Conservation (phyloP, 2,329 filamentous ascomycete genomes). For the Neofusicoccum sp. region DNA sequence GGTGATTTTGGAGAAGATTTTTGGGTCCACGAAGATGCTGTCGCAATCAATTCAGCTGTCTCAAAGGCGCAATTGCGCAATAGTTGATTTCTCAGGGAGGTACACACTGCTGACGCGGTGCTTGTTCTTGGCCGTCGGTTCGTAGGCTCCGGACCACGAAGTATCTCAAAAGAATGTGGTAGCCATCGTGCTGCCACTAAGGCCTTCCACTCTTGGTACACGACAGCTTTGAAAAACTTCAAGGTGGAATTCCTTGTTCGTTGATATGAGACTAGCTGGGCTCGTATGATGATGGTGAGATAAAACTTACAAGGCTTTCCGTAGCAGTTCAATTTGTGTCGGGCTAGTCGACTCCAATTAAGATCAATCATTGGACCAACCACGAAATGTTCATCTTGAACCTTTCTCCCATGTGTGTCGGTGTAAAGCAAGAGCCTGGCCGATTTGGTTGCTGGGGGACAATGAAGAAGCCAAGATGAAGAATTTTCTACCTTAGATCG, state of each 20-base stretch:
- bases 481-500: too few species aligned
- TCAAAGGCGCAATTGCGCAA: background rate
- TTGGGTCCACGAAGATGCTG: background rate
- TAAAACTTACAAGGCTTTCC: background rate
- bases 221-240: background rate
- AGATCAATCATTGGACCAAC: background rate
- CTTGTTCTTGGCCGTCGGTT: slow-evolving; percentile 86
- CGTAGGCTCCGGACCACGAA: slow-evolving; percentile 44
- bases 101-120: slow-evolving; percentile 75
- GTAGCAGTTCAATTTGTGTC: background rate
- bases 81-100: background rate
- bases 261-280: background rate
- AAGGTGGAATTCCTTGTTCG: background rate
- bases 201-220: background rate
- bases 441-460: too few species aligned
- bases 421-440: background rate
- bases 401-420: background rate
- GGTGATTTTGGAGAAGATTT: background rate
- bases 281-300: background rate
- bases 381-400: background rate
- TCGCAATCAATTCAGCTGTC: background rate
- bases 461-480: too few species aligned
- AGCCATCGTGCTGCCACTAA: background rate
- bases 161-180: background rate
- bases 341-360: background rate